A percentile compares a stretch with the other conserved stretches of the same genome.
These are phyloP conservation scores for Parathielavia appendiculata DNA, from an alignment of 495 filamentous ascomycete genomes.

Conservation along the genomic window DNA sequence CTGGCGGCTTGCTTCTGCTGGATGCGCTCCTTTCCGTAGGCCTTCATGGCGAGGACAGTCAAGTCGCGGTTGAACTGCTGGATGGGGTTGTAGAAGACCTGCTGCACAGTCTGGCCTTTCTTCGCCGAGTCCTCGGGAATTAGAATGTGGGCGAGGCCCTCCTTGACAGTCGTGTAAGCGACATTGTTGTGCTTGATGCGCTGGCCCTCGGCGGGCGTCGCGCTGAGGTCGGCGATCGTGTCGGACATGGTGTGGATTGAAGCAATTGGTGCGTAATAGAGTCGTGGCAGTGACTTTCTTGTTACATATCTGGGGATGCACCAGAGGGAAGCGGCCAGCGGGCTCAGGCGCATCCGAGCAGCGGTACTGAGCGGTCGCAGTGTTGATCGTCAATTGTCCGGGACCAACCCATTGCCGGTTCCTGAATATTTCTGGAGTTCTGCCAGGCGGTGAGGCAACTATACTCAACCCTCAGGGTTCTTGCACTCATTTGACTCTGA, in stretches of 20 bases:
- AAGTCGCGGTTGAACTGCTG: slow-evolving; percentile 98
- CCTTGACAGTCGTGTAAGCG: slow-evolving; percentile 41
- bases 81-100: slow-evolving; percentile 97
- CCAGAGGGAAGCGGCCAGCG: slow-evolving; percentile 14
- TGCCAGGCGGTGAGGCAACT: slow-evolving; percentile 21
- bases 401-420: background rate
- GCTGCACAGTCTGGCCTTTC: slow-evolving; percentile 51
- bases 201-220: slow-evolving; percentile 31
- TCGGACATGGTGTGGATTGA: slow-evolving; percentile 28
- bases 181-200: slow-evolving; percentile 36
- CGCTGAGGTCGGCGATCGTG: slow-evolving; percentile 15
- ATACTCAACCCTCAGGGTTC: slow-evolving; percentile 4
- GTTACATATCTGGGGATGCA: slow-evolving; percentile 12
- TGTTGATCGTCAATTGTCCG: background rate
- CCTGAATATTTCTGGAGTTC: slow-evolving; percentile 17
- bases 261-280: background rate
- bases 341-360: slow-evolving; percentile 13
- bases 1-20: slow-evolving; percentile 41
- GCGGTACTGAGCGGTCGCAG: background rate
- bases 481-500: background rate
- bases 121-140: slow-evolving; percentile 35
- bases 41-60: slow-evolving; percentile 82
- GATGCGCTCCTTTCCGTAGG: slow-evolving; percentile 66
- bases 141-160: slow-evolving; percentile 44
- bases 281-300: background rate